Base-by-base conservation (phyloP, 495 filamentous ascomycete species). In the Penicillium dipodomyicola region DNA sequence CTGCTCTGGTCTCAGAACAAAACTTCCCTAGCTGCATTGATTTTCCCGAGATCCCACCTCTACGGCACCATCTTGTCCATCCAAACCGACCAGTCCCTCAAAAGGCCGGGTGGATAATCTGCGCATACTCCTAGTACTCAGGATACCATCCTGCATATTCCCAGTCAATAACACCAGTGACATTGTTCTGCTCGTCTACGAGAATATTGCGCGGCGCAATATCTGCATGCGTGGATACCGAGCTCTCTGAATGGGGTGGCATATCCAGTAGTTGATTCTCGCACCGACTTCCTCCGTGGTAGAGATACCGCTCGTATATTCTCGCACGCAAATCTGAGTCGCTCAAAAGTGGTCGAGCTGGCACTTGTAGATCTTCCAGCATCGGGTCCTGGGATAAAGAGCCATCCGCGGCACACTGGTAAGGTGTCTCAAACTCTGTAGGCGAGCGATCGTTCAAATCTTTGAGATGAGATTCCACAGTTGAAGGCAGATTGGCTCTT, bases 61-160 rank as follows among this genome's bases (percentile, higher is more conserved):
- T 67, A 45, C 5, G 68, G 73, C 35, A 68, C 72, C 12, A 71
- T 75, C 42, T 48, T 52, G 9, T 71, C 70, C 75, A 78, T 80
- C 71, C 70, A 77, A 8, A 46, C 42, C 55, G 67, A 62, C 65
- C 65, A 80, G 42, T 77, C 69, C 3, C 58, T 23, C 61, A 62
- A 39, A 58, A 52, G 7, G 68, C 68, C 17, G 68, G 69, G 47
- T 67, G 64, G 62, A 75, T 61, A 30, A 75, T 77, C 39, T 77
- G 72, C 32, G 73, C 74, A 64, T 74, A 79, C 63, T 80, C 79
- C 78, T 75, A 80, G 55, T 78, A 79, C 3, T 76, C 74, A 3
- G 78, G 74, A 63, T 74, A 79, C 77, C 77, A 80, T 3, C 77
- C 77, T 27, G 74, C 68, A 23, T 15, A 60, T 63, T 80, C 76